Conservation (phyloP, 2,329 filamentous ascomycete genomes). For the Aureobasidium pullulans region DNA sequence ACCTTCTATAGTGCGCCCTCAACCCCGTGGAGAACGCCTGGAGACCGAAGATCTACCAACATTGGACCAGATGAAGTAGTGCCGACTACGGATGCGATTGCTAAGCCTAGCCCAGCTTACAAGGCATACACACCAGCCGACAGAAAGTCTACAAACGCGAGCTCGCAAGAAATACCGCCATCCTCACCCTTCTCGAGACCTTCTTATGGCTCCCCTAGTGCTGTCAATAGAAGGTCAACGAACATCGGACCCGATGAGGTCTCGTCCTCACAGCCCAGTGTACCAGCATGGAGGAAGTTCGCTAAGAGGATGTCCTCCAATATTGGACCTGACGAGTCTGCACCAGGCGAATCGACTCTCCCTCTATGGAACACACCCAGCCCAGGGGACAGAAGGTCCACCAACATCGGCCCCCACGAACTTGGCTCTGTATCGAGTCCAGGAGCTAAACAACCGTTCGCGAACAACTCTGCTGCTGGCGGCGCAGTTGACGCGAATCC, state of each 20-base stretch:
- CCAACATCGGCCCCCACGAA: background rate
- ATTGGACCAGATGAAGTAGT: background rate
- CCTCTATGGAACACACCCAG: background rate
- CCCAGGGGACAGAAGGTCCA: background rate
- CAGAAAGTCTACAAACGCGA: background rate
- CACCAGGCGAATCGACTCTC: background rate
- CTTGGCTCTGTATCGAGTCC: background rate
- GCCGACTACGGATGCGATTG: background rate
- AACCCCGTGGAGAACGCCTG: background rate
- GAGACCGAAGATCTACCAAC: background rate
- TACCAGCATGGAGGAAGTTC: background rate
- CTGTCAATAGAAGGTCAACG: background rate
- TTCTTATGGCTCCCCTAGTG: background rate
- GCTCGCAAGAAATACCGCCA: background rate
- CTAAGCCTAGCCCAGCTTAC: background rate
- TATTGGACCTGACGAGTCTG: background rate
- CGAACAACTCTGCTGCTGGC: background rate
- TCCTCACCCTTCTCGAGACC: conserved; percentile 3
- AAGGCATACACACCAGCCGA: background rate
- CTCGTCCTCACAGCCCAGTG: too few relatives aligned
- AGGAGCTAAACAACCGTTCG: background rate
- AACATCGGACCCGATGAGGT: background rate
- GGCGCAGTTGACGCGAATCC: background rate
- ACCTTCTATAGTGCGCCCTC: background rate
- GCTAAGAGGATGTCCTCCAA: background rate